Conservation (phyloP, 148 eudicot species). For the Rhododendron ovatum region DNA sequence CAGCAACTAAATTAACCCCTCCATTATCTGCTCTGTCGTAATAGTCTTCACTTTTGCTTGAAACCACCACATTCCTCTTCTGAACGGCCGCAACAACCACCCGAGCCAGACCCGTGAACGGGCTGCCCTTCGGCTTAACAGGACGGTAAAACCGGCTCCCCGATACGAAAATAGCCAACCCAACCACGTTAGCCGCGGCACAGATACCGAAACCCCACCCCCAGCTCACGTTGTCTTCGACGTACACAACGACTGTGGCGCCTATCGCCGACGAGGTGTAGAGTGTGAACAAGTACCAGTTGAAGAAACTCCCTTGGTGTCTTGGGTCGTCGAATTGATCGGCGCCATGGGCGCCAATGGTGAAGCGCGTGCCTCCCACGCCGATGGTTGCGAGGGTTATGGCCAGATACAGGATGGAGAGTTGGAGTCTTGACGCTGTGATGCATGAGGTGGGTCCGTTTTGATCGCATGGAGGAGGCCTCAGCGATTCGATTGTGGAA, state of each 20-base stretch:
- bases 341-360: conserved; percentile 40
- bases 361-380: conserved; percentile 39
- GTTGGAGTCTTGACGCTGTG: conserved; percentile 26
- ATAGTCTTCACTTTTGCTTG: conserved; percentile 21
- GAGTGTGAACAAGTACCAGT: conserved; percentile 31
- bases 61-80: conserved; percentile 26
- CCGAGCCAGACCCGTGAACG: conserved; percentile 29
- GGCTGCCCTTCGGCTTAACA: conserved; percentile 34
- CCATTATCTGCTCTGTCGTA: conserved; percentile 7
- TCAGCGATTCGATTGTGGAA: conserved; percentile 19
- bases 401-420: conserved; percentile 20
- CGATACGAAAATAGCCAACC: conserved; percentile 18
- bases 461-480: conserved; percentile 23
- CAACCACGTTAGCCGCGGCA: conserved; percentile 24
- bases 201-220: conserved; percentile 28
- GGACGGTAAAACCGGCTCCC: conserved; percentile 32
- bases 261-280: conserved; percentile 20
- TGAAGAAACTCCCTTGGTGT: conserved; percentile 35
- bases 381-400: conserved; percentile 30
- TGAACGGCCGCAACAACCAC: conserved; percentile 31
- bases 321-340: conserved; percentile 26
- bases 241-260: conserved; percentile 30
- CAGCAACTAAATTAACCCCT: neutral
- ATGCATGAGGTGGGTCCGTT: conserved; percentile 18
- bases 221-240: conserved; percentile 46